Conservation (phyloP, 352 stramenopile genomes). For the Phytophthora quininea region DNA sequence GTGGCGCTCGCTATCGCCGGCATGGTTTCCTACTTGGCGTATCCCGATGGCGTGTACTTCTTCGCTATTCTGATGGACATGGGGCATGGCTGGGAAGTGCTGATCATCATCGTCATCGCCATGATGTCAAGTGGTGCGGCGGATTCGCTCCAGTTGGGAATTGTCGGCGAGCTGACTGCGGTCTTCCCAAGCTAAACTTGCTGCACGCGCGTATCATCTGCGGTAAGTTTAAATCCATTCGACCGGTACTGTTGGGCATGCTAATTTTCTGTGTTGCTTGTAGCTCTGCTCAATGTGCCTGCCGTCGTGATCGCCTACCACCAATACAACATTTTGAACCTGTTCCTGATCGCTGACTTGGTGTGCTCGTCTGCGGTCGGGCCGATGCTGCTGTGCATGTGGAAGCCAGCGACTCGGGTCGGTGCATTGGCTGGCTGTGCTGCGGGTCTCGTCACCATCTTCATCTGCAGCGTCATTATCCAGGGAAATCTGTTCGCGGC, state of each 20-base stretch:
- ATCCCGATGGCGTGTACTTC: conserved; percentile 55
- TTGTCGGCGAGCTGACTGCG: conserved; percentile 63
- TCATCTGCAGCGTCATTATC: conserved; percentile 53
- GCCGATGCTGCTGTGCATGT: conserved; percentile 62
- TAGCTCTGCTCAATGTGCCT: conserved; percentile 62
- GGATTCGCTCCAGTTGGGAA: conserved; percentile 72
- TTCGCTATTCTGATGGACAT: conserved; percentile 74
- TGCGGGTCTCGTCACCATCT: conserved; percentile 64
- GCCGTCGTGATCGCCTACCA: conserved; percentile 67
- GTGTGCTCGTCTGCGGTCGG: conserved; percentile 66
- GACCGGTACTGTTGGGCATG: too few species aligned
- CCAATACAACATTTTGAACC: conserved; percentile 60
- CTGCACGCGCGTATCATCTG: conserved; percentile 55
- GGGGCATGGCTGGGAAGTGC: conserved; percentile 59
- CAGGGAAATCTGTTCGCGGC: conserved; percentile 58
- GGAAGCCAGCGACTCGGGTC: conserved; percentile 41
- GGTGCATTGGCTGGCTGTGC: conserved; percentile 51
- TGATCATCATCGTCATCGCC: conserved; percentile 65
- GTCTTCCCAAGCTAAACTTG: conserved; percentile 64
- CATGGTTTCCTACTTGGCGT: conserved; percentile 64
- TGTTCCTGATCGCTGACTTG: conserved; percentile 74
- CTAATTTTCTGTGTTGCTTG: neutral
- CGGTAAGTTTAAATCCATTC: conserved; percentile 15
- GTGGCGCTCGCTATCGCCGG: conserved; percentile 57
- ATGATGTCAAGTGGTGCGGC: conserved; percentile 56